Evolutionary conservation across 495 filamentous ascomycete species (phyloP), one percentile per base, ranked within the genome.

Genomic region (Podospora bellae-mahoneyi): DNA sequence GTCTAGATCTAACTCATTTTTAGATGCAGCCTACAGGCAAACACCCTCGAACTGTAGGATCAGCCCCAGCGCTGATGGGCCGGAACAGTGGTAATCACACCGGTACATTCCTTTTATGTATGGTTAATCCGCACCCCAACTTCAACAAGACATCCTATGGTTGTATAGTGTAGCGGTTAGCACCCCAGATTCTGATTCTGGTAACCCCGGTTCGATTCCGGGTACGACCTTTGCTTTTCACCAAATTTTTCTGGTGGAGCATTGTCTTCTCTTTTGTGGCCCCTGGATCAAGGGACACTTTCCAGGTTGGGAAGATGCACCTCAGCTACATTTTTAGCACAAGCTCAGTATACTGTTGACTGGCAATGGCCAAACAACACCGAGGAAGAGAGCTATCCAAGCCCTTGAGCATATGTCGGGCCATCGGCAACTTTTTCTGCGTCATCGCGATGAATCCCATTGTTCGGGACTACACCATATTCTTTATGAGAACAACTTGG

Each of bases 121-220:
- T 1, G 23, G 1, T 23, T 0, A 23, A 23, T 5, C 2, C 18
- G 0, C 54, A 23, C 2, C 20, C 3, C 16, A 18, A 57, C 5
- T 10, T 57, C 16, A 58, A 2, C 55, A 58, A 19, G 7, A 9
- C 20, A 58, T 26, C 0, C 1, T 7, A 58, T n/a, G 55, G 55
- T 58, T 58, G 55, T 58, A 58, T 58, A 58, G 55, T 58, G 55
- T 58, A 58, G 55, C 55, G 55, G 55, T 58, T 58, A 58, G 55
- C 55, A 58, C 55, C 55, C 55, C 55, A 58, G 55, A 58, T 58
- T 58, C 55, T 58, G 55, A 58, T 58, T 58, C 55, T 58, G 55
- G 55, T 58, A 70, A 70, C 69, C 69, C 69, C 69, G 69, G 69
- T 71, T 71, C 69, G 69, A 71, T 64, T 71, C 69, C 69, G 69